Base-by-base conservation (phyloP, 139 green algal genomes). In the Tetradesmus lagerheimii region DNA sequence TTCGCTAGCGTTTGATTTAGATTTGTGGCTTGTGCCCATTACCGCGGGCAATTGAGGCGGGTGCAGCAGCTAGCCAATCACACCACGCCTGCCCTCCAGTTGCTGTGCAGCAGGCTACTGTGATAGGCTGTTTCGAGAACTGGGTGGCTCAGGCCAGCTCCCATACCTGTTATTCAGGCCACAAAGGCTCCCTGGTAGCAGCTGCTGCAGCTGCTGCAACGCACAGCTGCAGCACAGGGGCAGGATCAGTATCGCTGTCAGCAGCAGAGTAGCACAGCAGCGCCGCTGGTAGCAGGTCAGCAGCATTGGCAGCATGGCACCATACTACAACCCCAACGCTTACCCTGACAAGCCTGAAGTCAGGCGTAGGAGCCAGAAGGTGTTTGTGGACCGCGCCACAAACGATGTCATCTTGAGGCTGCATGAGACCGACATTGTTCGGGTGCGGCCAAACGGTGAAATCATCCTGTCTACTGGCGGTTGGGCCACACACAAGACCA, bases 341-440 rank as follows among this genome's bases (percentile, higher is more conserved):
- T n/a, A 34, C 27, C 79, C 34, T 15, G 80, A 86, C 57, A 87
- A 87, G n/a, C 82, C 82, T 25, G 83, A 88, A 25, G 37, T 71
- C 67, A 37, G 85, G 47, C 71, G 85, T 2, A 71, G 41, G 43
- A 41, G 25, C 18, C 85, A 89, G 85, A 31, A 47, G 1, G 87
- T 91, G 38, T 91, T 88, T 86, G 86, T 90, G 14, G 83, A 91
- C 43, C 12, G 66, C 3, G 47, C 37, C n/a, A 91, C 64, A 9
- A 87, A 87, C 35, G 82, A 91, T 50, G 66, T 93, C 31, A 67
- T 91, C 53, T 27, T 92, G 66, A 81, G 83, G 25, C 90, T 93
- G 41, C 91, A 93, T 79, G 85, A 92, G 18, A 93, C 91, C 41
- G 91, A 93, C 84, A 88, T 93, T 66, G 91, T 92, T 18, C 45